Base-by-base conservation (phyloP, 2,329 filamentous ascomycete species). In the Lecanicillium sp. region DNA sequence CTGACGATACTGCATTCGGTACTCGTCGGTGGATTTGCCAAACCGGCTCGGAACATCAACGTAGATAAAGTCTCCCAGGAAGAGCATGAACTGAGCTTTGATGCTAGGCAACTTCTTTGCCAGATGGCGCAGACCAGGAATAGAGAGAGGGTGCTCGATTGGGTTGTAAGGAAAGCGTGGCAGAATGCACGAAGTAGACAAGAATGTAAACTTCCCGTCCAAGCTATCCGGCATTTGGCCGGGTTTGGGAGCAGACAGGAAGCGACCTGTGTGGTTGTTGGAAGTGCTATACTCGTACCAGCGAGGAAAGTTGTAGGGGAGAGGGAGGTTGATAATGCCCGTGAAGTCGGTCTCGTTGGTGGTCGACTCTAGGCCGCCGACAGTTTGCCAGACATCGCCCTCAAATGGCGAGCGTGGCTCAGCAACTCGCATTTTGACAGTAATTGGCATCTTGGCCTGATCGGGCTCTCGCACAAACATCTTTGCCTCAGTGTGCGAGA, bases 151-250 rank as follows among this genome's bases (percentile, higher is more conserved):
- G 61, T 96, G 88, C 32, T 88, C 79, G n/a, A 90, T 66, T 0
- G 88, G 86, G 36, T 78, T 87, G 66, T 98, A 98, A 0, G 93
- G 93, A 48, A 97, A 89, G 15, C 89, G 85, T 10, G 86, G 85
- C 58, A 96, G 87, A 59, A 97, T 89, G 66, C 93, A 98, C 35
- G 89, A 95, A 0, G 89, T 93, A 3, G 90, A 89, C 7, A 97
- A 69, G 62, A 98, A 98, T 0, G 88, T 95, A 58, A 95, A 91
- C 49, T 81, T 83, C 33, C 83, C 84, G 42, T 82, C 75, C 36
- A 76, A 75, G 4, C 76, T 72, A 14, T 74, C 69, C 0, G 81
- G 77, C 53, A 78, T 74, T 2, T 77, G 72, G 10, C 90, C 89
- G 0, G 81, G 70, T 29, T 74, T 78, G 1, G 91, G 88, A 2